phyloP scores from a whole-genome alignment of 441 rosid species.

The Erysimum pusillum region DNA sequence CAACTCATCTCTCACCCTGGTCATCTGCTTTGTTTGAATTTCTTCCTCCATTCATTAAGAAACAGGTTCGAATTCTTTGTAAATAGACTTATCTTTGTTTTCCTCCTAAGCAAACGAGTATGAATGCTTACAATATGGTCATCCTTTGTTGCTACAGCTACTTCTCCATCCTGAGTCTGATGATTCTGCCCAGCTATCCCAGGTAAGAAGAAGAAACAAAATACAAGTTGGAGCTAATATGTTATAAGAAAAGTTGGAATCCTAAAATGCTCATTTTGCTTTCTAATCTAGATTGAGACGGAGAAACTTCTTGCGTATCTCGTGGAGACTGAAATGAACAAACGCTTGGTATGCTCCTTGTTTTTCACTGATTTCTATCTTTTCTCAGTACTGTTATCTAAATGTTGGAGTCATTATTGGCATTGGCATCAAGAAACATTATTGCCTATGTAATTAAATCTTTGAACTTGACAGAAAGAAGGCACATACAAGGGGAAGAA shows the following conservation, averaged over 20 bases:
- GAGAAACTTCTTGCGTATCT: constrained; percentile 98
- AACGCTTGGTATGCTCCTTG: constrained; percentile 66
- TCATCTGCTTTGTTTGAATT: constrained; percentile 95
- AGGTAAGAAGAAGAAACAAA: constrained; percentile 57
- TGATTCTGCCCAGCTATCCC: constrained; percentile 99
- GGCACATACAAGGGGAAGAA: constrained; percentile 97
- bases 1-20: constrained; percentile 98
- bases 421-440: constrained; percentile 1
- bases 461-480: constrained; percentile 73
- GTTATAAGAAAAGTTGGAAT: neutral
- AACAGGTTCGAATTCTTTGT: constrained; percentile 67
- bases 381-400: neutral
- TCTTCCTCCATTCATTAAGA: constrained; percentile 91
- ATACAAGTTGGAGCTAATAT: neutral
- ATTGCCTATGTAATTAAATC: constrained; percentile 22
- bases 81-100: constrained; percentile 30
- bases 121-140: constrained; percentile 41
- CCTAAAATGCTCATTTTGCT: constrained; percentile 37
- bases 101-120: constrained; percentile 29
- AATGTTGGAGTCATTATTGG: constrained; percentile 1
- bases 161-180: constrained; percentile 97
- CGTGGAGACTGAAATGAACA: constrained; percentile 96
- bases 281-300: constrained; percentile 81
- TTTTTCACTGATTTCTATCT: neutral
- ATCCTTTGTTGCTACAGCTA: constrained; percentile 62